phyloP scores from a whole-genome alignment of 2,329 filamentous ascomycete species.

The Aspergillus persii region DNA sequence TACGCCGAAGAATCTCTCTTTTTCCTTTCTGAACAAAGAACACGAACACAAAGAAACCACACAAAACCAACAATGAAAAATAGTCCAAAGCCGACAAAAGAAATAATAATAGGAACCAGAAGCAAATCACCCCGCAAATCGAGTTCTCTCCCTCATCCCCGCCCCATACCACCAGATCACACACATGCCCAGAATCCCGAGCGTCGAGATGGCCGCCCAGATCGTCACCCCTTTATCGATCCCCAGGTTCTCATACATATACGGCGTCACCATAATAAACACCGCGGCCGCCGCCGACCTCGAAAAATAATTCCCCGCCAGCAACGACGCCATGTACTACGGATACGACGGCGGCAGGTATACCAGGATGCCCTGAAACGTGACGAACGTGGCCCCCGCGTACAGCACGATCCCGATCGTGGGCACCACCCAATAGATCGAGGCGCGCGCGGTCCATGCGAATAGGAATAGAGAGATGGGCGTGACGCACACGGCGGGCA shows the following conservation, averaged over 20 bases:
- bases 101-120: too few species aligned
- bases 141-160: not conserved
- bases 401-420: constrained; percentile 44
- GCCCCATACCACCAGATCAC: constrained; percentile 1
- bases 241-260: constrained; percentile 2
- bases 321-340: constrained; percentile 33
- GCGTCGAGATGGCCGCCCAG: not conserved
- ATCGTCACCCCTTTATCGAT: constrained; percentile 3
- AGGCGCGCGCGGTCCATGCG: constrained; percentile 50
- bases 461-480: constrained; percentile 44
- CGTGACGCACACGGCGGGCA: constrained; percentile 52
- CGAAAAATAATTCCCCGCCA: constrained; percentile 37
- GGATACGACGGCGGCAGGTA: constrained; percentile 39
- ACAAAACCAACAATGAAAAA: not conserved
- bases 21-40: not conserved
- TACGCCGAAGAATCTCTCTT: too few species aligned
- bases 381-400: constrained; percentile 34
- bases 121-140: not conserved
- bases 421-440: constrained; percentile 37
- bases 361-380: constrained; percentile 45
- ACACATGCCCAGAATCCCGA: not conserved
- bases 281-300: not conserved
- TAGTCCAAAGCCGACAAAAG: not conserved
- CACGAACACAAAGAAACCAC: not conserved
- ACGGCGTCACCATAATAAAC: constrained; percentile 1